phyloP scores from a whole-genome alignment of 2,329 filamentous ascomycete species.

The Alternaria panax region DNA sequence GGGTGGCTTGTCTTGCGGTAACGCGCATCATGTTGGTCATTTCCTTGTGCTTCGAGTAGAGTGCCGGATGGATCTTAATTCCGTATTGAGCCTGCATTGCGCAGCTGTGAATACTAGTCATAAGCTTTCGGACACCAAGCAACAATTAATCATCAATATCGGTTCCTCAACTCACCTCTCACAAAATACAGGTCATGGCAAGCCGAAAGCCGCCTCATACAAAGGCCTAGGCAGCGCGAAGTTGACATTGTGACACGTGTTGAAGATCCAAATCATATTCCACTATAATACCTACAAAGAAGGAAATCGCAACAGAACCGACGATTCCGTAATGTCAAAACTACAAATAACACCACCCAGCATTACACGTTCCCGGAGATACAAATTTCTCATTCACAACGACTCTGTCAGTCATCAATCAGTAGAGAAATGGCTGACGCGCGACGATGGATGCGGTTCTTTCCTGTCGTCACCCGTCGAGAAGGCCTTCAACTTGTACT shows the following conservation, averaged over 20 bases:
- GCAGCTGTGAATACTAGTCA: neutral
- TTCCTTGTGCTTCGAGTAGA: neutral
- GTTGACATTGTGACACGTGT: neutral
- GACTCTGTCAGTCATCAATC: neutral
- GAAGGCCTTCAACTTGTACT: slow-evolving; percentile 5
- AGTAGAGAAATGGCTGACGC: slow-evolving; percentile 1
- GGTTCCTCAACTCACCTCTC: neutral
- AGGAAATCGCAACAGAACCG: neutral
- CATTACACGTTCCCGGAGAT: neutral
- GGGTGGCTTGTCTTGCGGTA: neutral
- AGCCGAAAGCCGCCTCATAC: neutral
- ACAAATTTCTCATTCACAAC: neutral
- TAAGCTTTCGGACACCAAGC: neutral
- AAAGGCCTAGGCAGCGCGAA: neutral
- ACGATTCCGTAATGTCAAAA: neutral
- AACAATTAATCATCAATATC: neutral
- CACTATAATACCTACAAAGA: neutral
- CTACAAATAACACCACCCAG: neutral
- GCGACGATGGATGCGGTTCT: neutral
- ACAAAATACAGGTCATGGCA: neutral
- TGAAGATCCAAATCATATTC: neutral
- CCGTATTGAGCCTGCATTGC: neutral
- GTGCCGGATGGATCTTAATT: neutral
- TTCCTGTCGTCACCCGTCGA: neutral
- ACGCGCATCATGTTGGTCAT: neutral